A percentile compares a stretch with the other conserved stretches of the same genome.
phyloP scores from a whole-genome alignment of 2,329 filamentous ascomycete genomes.

The Colletotrichum magnum region DNA sequence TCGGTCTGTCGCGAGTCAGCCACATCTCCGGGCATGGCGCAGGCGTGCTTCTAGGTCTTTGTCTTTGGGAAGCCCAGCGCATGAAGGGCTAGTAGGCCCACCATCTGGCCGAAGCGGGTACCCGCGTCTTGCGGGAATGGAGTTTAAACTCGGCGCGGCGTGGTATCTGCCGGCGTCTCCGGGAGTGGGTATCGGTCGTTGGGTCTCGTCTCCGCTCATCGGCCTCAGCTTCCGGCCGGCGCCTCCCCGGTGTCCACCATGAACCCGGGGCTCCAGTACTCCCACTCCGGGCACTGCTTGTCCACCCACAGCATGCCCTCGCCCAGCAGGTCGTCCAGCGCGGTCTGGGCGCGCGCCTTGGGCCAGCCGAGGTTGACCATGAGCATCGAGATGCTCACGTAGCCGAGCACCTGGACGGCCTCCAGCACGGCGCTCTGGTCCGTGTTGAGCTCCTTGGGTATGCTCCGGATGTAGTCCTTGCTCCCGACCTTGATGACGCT shows the following conservation, averaged over 20 bases:
- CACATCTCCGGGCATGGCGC: not conserved
- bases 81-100: not conserved
- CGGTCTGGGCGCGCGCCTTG: constrained; percentile 85
- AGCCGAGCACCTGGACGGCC: constrained; percentile 89
- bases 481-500: constrained; percentile 86
- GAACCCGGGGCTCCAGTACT: constrained; percentile 92
- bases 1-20: not conserved
- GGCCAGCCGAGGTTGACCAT: constrained; percentile 90
- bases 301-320: constrained; percentile 97
- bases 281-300: constrained; percentile 84
- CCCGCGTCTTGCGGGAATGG: not conserved
- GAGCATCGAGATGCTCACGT: constrained; percentile 91
- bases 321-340: constrained; percentile 88
- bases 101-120: not conserved
- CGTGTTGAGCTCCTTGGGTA: constrained; percentile 94
- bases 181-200: constrained; percentile 36
- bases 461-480: constrained; percentile 89
- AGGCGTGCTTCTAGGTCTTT: not conserved
- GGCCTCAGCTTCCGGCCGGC: constrained; percentile 38
- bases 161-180: not conserved
- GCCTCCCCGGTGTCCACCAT: constrained; percentile 65
- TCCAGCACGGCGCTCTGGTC: constrained; percentile 95
- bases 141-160: not conserved
- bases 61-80: not conserved
- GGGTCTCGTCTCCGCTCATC: constrained; percentile 43